Base-by-base conservation (phyloP, 768 basidiomycete genomes). In the Collybiopsis luxurians region DNA sequence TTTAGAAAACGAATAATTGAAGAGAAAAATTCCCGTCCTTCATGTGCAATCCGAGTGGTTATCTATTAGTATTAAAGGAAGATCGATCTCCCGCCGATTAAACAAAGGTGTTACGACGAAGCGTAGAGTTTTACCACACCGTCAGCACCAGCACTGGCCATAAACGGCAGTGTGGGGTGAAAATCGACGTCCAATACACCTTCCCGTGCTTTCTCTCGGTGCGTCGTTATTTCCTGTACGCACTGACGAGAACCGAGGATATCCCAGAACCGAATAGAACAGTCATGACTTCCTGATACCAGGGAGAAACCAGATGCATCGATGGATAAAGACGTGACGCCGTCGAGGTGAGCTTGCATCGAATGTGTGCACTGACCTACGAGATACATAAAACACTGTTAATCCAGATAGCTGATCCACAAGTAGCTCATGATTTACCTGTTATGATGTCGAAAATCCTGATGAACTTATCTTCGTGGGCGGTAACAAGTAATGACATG, bases 141-240 rank as follows among this genome's bases (percentile, higher is more conserved):
- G 72, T 98, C 96, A 12, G 93, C 92, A n/a, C 96, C 96, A 19
- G 92, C 91, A 69, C 92, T 96, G 15, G 89, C 92, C 81, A 97
- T 85, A 66, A 95, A 85, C 27, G 90, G 89, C 56, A 95, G 71
- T 58, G 87, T 82, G 12, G 88, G 85, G 67, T 93, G 90, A 73
- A 90, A 90, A 60, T 89, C 86, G 12, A 96, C 87, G 63, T 86
- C 91, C 60, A 97, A 77, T 21, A 96, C 92, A 39, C 97, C 97
- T 70, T 98, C 95, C 52, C 85, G 81, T 40, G 86, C 89, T 72
- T 95, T 96, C 75, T 88, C 84, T 46, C 96, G 84, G 73, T 98
- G 97, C 36, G 83, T 84, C 30, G 90, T 87, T 58, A 91, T 82
- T 70, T 98, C 97, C 65, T 98, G 95, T 13, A 93, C 73, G 68